A percentile compares a stretch with the other conserved stretches of the same genome.
Conservation (phyloP, 768 basidiomycete species). For the Strobilomyces confusus region DNA sequence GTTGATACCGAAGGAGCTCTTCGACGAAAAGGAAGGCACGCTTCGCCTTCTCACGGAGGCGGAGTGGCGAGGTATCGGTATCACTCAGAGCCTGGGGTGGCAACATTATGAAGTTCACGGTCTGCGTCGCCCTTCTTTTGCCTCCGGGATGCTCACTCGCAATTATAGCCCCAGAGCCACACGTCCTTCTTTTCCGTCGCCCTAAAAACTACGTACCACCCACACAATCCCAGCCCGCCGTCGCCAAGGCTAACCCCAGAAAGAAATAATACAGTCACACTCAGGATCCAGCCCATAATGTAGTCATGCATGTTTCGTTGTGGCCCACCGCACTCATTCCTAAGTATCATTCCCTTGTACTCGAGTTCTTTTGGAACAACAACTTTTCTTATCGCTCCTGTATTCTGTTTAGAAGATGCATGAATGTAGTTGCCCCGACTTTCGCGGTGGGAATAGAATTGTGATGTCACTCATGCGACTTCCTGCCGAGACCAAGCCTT, state of each 20-base stretch:
- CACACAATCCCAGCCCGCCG: conserved; percentile 39
- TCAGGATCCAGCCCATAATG: conserved; percentile 8
- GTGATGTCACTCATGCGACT: conserved; percentile 7
- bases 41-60: conserved; percentile 78
- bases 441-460: conserved; percentile 7
- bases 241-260: conserved; percentile 38
- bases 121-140: conserved; percentile 28
- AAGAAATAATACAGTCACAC: conserved; percentile 34
- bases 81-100: conserved; percentile 95
- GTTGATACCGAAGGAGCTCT: conserved; percentile 84
- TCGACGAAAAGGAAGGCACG: conserved; percentile 72
- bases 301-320: conserved; percentile 21
- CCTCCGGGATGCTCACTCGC: conserved; percentile 11
- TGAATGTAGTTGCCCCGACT: conserved; percentile 5
- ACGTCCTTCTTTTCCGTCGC: conserved; percentile 91
- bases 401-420: conserved; percentile 6
- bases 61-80: conserved; percentile 97
- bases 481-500: neutral
- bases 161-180: conserved; percentile 77
- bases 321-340: conserved; percentile 18
- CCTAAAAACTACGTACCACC: conserved; percentile 62
- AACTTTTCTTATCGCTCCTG: conserved; percentile 5
- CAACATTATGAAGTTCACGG: conserved; percentile 98
- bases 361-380: conserved; percentile 7
- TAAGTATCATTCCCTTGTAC: conserved; percentile 11